Evolutionary conservation across 2,329 filamentous ascomycete genomes (phyloP).

Genomic region (Colletotrichum lentis): DNA sequence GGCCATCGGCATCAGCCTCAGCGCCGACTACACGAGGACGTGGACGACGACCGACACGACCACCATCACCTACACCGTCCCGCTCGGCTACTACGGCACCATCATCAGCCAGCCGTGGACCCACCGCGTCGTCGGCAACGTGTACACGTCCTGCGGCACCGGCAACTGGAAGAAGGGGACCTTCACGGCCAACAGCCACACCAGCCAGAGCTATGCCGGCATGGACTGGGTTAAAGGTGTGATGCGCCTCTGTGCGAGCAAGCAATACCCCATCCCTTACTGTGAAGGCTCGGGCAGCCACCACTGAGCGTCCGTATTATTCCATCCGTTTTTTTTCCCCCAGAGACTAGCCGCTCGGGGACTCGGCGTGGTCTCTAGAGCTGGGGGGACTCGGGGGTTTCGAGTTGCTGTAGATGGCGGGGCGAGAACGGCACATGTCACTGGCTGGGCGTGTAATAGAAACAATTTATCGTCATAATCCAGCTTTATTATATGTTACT

Average conservation of each 20-base stretch:
- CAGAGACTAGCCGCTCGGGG: too few species aligned
- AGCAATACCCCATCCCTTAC: conserved; percentile 1
- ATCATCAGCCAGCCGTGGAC: background rate
- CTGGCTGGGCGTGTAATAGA: too few species aligned
- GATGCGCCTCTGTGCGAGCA: conserved; percentile 1
- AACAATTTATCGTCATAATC: too few species aligned
- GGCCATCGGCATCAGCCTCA: background rate
- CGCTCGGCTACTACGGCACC: background rate
- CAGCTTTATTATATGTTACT: too few species aligned
- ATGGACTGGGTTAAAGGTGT: conserved; percentile 9
- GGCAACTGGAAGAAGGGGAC: too few species aligned
- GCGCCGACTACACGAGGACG: background rate
- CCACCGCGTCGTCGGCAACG: background rate
- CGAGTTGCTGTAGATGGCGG: too few species aligned
- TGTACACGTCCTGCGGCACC: background rate
- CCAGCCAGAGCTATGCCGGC: background rate
- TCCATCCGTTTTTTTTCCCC: too few species aligned
- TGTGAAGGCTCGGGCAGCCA: background rate
- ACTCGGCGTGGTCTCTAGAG: too few species aligned
- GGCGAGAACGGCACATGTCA: too few species aligned
- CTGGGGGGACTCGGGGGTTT: too few species aligned
- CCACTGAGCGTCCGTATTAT: background rate
- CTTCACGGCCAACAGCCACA: background rate
- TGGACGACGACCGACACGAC: conserved; percentile 7
- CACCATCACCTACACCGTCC: conserved; percentile 6